A percentile compares a stretch with the other conserved stretches of the same genome.
These are phyloP conservation scores for Vicia villosa DNA, from an alignment of 306 rosid species.

Conservation along the genomic window DNA sequence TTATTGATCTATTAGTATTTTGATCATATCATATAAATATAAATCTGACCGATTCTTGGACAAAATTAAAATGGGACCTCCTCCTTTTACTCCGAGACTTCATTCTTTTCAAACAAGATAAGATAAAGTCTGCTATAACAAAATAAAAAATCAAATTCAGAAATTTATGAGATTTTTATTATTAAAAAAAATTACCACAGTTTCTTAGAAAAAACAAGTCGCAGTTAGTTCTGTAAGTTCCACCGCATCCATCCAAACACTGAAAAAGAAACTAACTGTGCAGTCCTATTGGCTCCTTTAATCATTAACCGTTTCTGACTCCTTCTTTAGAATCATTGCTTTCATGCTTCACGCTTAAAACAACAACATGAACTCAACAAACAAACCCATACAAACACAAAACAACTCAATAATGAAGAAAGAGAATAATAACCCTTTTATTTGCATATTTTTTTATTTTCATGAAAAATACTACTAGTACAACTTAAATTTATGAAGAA, in stretches of 20 bases:
- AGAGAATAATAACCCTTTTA: not conserved
- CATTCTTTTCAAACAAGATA: constrained; percentile 45
- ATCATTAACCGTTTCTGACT: constrained; percentile 46
- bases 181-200: not conserved
- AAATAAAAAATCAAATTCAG: constrained; percentile 20
- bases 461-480: constrained; percentile 26
- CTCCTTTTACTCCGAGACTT: constrained; percentile 39
- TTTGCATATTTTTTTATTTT: not conserved
- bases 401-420: constrained; percentile 24
- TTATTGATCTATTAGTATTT: constrained; percentile 21
- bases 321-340: constrained; percentile 47
- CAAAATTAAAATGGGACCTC: constrained; percentile 41
- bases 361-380: constrained; percentile 42
- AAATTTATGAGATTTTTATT: constrained; percentile 11
- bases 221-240: constrained; percentile 4
- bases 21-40: constrained; percentile 32
- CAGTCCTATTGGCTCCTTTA: constrained; percentile 34
- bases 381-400: constrained; percentile 26
- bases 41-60: constrained; percentile 64
- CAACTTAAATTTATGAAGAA: constrained; percentile 8
- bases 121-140: constrained; percentile 31
- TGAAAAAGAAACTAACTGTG: not conserved
- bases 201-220: not conserved
- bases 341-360: constrained; percentile 59
- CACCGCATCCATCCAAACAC: not conserved